Evolutionary conservation across 352 stramenopile species (phyloP).

Genomic region (Pythium folliculosum): DNA sequence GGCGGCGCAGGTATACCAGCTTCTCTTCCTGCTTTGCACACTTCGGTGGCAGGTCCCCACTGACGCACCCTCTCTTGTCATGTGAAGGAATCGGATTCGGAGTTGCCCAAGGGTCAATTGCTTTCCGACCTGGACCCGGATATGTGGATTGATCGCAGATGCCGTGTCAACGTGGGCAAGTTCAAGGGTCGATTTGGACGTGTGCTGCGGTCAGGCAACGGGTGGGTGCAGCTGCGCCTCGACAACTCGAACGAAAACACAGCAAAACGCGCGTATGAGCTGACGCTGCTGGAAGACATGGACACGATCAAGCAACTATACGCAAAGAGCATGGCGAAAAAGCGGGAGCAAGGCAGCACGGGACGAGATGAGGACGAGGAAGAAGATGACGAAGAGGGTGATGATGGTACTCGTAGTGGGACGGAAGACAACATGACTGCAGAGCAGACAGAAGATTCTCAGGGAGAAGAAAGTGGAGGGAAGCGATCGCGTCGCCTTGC

Average conservation of each 20-base stretch:
- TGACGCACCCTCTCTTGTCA: neutral
- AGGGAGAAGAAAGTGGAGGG: constrained; percentile 69
- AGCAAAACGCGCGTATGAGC: constrained; percentile 84
- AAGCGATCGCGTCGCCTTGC: constrained; percentile 71
- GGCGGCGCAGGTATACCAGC: constrained; percentile 23
- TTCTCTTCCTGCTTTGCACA: neutral
- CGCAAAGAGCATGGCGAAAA: constrained; percentile 62
- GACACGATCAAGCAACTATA: constrained; percentile 79
- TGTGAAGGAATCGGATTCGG: constrained; percentile 25
- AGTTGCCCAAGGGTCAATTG: constrained; percentile 55
- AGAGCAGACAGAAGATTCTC: constrained; percentile 76
- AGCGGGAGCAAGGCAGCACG: constrained; percentile 41
- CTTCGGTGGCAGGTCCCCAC: neutral
- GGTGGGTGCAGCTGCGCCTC: constrained; percentile 85
- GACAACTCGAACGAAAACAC: constrained; percentile 86
- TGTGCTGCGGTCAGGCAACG: constrained; percentile 83
- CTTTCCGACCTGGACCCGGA: constrained; percentile 82
- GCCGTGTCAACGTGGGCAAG: constrained; percentile 88
- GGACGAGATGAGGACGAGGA: constrained; percentile 43
- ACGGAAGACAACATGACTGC: constrained; percentile 49
- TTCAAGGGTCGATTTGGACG: constrained; percentile 78
- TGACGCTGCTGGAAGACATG: constrained; percentile 84
- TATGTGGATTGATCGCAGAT: constrained; percentile 88
- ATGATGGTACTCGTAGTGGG: constrained; percentile 50
- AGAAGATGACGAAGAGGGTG: constrained; percentile 57